Conservation (phyloP, 257 asterid species). For the Solanum tarapatanum region DNA sequence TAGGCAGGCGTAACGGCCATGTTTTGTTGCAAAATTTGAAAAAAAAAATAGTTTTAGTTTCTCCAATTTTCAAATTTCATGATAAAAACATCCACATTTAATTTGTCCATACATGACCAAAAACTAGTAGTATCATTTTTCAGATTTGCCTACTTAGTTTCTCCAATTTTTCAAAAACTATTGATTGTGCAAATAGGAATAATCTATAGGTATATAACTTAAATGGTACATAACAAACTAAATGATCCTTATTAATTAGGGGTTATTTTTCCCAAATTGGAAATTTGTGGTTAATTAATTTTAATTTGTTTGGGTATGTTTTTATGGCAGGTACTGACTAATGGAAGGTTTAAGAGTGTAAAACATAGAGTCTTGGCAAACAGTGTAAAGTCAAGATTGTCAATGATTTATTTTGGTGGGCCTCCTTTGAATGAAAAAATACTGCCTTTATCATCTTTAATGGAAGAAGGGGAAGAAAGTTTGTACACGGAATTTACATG, state of each 20-base stretch:
- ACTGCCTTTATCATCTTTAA: constrained; percentile 3
- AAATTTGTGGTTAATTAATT: neutral
- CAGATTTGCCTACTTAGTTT: neutral
- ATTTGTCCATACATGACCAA: neutral
- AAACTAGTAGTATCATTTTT: neutral
- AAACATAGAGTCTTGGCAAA: constrained; percentile 8
- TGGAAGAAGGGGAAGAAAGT: constrained; percentile 10
- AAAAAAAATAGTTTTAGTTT: too few species aligned
- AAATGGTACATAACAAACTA: neutral
- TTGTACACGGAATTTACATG: constrained; percentile 15
- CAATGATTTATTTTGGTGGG: constrained; percentile 16
- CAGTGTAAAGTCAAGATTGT: neutral
- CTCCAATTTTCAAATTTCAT: neutral
- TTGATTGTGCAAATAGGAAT: neutral
- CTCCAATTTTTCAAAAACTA: neutral
- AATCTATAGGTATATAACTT: neutral
- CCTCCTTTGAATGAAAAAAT: constrained; percentile 10
- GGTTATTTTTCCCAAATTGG: neutral
- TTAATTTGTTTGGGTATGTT: neutral
- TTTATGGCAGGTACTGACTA: constrained; percentile 10
- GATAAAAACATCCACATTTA: too few species aligned
- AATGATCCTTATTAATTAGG: neutral
- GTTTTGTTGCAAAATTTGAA: neutral
- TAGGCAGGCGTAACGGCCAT: neutral
- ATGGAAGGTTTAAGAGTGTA: constrained; percentile 11